A percentile compares a stretch with the other conserved stretches of the same genome.
Evolutionary conservation across 345 rosid species (phyloP).

Genomic region (Psidium friedrichsthalianum): DNA sequence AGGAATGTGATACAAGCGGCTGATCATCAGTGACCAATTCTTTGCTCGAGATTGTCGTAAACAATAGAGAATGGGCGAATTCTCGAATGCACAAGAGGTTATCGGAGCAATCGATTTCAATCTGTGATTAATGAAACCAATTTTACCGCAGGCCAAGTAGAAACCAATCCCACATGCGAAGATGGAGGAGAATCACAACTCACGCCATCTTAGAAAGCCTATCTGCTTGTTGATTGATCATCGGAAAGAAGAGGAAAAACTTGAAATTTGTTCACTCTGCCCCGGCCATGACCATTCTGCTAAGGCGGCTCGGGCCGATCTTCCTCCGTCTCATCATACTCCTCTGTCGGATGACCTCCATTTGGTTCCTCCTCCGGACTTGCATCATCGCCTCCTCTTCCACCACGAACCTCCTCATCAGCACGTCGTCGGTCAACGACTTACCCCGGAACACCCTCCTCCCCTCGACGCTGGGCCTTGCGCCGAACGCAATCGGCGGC

Average conservation of each 20-base stretch:
- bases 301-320: constrained; percentile 88
- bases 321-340: constrained; percentile 48
- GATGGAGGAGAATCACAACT: background rate
- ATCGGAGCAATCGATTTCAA: background rate
- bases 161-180: background rate
- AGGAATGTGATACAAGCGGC: background rate
- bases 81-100: background rate
- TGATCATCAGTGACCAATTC: background rate
- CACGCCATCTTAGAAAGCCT: background rate
- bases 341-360: constrained; percentile 78
- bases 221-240: background rate
- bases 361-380: constrained; percentile 60
- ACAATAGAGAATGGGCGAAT: background rate
- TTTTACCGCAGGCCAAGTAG: background rate
- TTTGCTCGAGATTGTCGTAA: background rate
- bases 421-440: constrained; percentile 70
- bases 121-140: background rate
- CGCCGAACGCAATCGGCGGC: background rate
- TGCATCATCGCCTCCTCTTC: constrained; percentile 96
- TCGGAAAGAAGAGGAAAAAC: background rate
- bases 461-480: constrained; percentile 51
- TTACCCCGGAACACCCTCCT: constrained; percentile 77
- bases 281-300: constrained; percentile 60
- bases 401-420: constrained; percentile 89
- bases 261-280: background rate